These are phyloP conservation scores for Oligophagozyma castellii DNA, from an alignment of 1,139 yeast genomes.

Conservation along the genomic window DNA sequence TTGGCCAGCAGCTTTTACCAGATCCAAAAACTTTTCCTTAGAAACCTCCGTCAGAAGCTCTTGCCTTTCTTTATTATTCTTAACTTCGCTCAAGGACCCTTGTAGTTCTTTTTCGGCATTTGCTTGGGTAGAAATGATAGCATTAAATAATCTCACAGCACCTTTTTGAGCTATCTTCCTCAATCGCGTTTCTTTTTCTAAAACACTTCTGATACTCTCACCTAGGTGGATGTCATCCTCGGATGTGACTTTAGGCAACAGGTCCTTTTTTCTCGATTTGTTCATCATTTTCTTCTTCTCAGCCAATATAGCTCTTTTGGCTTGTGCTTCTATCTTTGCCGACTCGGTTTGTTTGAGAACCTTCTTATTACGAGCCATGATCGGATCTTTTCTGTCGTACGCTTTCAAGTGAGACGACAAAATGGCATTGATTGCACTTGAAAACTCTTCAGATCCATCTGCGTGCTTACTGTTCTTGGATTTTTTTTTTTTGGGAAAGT, in stretches of 20 bases:
- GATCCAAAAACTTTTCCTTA: slow-evolving; percentile 78
- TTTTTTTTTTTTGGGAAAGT: slow-evolving; percentile 34
- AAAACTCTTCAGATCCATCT: slow-evolving; percentile 64
- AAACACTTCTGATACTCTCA: slow-evolving; percentile 36
- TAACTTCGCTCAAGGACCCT: slow-evolving; percentile 27
- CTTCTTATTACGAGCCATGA: slow-evolving; percentile 63
- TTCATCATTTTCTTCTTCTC: slow-evolving; percentile 64
- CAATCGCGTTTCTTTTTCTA: slow-evolving; percentile 59
- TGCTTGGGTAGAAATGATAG: slow-evolving; percentile 73
- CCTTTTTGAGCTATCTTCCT: slow-evolving; percentile 88
- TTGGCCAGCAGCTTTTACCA: slow-evolving; percentile 72
- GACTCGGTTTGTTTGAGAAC: slow-evolving; percentile 62
- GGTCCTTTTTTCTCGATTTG: slow-evolving; percentile 50
- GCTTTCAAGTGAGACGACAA: slow-evolving; percentile 79
- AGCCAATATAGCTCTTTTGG: slow-evolving; percentile 50
- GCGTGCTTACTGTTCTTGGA: slow-evolving; percentile 43
- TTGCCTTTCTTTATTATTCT: slow-evolving; percentile 33
- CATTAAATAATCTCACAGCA: slow-evolving; percentile 83
- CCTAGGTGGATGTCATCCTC: slow-evolving; percentile 31
- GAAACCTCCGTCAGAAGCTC: slow-evolving; percentile 67
- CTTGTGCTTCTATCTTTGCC: slow-evolving; percentile 73
- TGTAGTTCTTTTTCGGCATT: slow-evolving; percentile 33
- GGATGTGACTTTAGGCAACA: slow-evolving; percentile 41
- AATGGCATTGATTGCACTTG: slow-evolving; percentile 73
- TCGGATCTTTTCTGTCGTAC: slow-evolving; percentile 78